phyloP scores from a whole-genome alignment of 202 grass and related monocot genomes.

The Dendrocalamus latiflorus region DNA sequence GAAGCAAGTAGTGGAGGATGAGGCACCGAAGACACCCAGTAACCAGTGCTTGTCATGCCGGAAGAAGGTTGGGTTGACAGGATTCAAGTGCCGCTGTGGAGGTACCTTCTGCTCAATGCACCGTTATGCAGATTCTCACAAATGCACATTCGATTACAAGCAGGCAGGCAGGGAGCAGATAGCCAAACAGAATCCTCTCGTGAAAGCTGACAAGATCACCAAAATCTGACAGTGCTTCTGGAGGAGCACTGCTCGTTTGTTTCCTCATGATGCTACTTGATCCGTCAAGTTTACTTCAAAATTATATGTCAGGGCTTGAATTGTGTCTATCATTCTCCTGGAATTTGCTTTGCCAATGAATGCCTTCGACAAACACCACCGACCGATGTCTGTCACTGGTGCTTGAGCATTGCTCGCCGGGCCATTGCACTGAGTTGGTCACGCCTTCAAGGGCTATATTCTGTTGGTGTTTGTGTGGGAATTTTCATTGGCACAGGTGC shows the following conservation, averaged over 20 bases:
- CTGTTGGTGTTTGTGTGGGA: conserved; percentile 20
- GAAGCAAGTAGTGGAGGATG: conserved; percentile 16
- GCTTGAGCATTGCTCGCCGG: not conserved
- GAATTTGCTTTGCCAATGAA: conserved; percentile 16
- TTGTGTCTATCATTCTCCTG: conserved; percentile 1
- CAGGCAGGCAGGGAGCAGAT: conserved; percentile 39
- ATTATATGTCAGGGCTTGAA: not conserved
- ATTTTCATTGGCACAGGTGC: conserved; percentile 15
- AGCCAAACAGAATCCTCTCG: conserved; percentile 47
- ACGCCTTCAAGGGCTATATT: not conserved
- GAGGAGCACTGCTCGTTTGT: not conserved
- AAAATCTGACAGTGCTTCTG: conserved; percentile 32
- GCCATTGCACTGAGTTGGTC: not conserved
- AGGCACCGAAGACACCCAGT: conserved; percentile 27
- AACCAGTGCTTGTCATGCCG: conserved; percentile 38
- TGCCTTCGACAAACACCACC: conserved; percentile 7
- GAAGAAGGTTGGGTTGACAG: conserved; percentile 52
- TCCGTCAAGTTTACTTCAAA: conserved; percentile 21
- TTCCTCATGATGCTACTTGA: conserved; percentile 4
- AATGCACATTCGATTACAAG: conserved; percentile 63
- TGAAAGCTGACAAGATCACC: conserved; percentile 50
- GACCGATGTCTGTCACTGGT: not conserved
- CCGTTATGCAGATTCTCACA: conserved; percentile 40
- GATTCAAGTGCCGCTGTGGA: conserved; percentile 56
- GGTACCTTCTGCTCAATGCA: conserved; percentile 49